Percentiles rank a stretch among this genome's conserved stretches.
These are phyloP conservation scores for Dillenia suffruticosa DNA, from an alignment of 164 flowering plant genomes.

Conservation along the genomic window DNA sequence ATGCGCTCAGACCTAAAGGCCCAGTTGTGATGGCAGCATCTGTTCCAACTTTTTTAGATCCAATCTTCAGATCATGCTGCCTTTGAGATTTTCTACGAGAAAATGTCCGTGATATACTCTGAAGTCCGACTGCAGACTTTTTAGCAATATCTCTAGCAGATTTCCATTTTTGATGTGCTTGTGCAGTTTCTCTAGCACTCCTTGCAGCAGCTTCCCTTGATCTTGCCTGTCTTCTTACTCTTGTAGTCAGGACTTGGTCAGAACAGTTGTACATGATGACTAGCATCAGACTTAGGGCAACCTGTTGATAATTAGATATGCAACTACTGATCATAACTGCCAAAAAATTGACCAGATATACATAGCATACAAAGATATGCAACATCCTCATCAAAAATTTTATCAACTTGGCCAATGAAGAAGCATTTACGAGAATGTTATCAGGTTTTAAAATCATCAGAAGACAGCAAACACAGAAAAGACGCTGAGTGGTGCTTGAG, in stretches of 20 bases:
- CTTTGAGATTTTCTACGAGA: constrained; percentile 56
- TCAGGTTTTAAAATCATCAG: no score
- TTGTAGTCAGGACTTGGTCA: constrained; percentile 87
- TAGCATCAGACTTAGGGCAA: constrained; percentile 58
- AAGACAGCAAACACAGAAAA: no score
- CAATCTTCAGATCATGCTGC: constrained; percentile 33
- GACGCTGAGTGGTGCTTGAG: no score
- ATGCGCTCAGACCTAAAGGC: constrained; percentile 23
- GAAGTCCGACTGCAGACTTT: constrained; percentile 68
- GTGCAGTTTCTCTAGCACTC: constrained; percentile 88
- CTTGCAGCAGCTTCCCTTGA: constrained; percentile 89
- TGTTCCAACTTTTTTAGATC: constrained; percentile 40
- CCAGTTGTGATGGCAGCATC: constrained; percentile 46
- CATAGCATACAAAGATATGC: no score
- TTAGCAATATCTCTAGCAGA: constrained; percentile 78
- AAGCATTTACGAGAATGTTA: no score
- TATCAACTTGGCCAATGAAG: no score
- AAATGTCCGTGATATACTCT: constrained; percentile 83
- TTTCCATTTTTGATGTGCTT: constrained; percentile 94
- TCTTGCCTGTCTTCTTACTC: constrained; percentile 76
- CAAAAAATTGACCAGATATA: no score
- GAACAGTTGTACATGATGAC: constrained; percentile 86
- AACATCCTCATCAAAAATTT: no score
- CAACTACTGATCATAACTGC: no score
- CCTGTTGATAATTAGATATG: constrained; percentile 27